Evolutionary conservation across 1,139 yeast species (phyloP).

Genomic region (Suhomyces bribrorum): DNA sequence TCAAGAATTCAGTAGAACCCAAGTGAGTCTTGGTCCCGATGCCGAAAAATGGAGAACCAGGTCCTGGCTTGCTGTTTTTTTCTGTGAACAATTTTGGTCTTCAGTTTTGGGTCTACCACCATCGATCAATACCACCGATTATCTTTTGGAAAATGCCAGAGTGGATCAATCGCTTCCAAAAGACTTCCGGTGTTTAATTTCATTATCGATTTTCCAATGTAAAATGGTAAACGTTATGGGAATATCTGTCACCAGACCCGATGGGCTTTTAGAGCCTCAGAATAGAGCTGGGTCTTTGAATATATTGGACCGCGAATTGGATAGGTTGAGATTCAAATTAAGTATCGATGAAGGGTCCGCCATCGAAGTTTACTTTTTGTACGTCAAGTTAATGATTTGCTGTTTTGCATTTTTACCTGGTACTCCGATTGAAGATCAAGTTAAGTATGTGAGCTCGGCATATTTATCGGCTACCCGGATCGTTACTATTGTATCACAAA

Average conservation of each 20-base stretch:
- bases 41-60: constrained; percentile 95
- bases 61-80: constrained; percentile 87
- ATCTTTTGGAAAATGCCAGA: constrained; percentile 75
- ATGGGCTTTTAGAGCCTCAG: constrained; percentile 84
- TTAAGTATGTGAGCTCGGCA: constrained; percentile 79
- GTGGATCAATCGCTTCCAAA: constrained; percentile 67
- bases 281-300: constrained; percentile 79
- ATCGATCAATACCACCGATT: constrained; percentile 75
- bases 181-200: constrained; percentile 69
- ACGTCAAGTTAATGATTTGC: constrained; percentile 79
- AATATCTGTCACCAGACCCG: constrained; percentile 81
- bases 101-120: constrained; percentile 88
- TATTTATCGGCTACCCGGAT: constrained; percentile 81
- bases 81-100: constrained; percentile 90
- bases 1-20: constrained; percentile 87
- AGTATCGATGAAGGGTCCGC: constrained; percentile 61
- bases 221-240: constrained; percentile 87
- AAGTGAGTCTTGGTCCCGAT: constrained; percentile 78
- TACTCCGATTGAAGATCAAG: constrained; percentile 86
- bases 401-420: constrained; percentile 91
- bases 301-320: constrained; percentile 76
- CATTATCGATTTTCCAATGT: constrained; percentile 79
- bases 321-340: constrained; percentile 63
- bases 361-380: constrained; percentile 78
- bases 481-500: constrained; percentile 72